Percentiles rank a stretch among this genome's conserved stretches.
Conservation (phyloP, 1,139 yeast species). For the Geotrichum citri-aurantii region DNA sequence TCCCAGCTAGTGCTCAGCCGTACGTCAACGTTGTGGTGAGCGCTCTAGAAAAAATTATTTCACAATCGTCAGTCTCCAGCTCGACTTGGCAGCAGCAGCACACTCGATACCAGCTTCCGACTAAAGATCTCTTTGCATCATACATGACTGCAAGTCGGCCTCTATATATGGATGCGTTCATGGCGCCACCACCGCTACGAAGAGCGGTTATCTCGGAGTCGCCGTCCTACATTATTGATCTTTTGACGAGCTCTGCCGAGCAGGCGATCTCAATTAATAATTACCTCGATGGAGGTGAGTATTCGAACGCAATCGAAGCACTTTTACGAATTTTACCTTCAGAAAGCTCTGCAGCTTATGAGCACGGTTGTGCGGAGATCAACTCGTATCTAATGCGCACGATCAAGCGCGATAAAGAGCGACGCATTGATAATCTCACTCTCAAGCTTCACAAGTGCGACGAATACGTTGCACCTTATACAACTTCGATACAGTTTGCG, state of each 20-base stretch:
- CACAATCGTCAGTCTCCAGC: slow-evolving; percentile 8
- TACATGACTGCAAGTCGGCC: neutral
- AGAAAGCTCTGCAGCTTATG: slow-evolving; percentile 15
- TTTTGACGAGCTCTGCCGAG: slow-evolving; percentile 24
- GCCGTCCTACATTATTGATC: slow-evolving; percentile 19
- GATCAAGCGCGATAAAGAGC: slow-evolving; percentile 23
- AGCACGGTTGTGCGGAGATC: slow-evolving; percentile 22
- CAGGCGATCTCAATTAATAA: slow-evolving; percentile 24
- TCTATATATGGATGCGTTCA: neutral
- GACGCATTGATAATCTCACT: slow-evolving; percentile 18
- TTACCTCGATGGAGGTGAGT: slow-evolving; percentile 27
- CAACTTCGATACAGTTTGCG: slow-evolving; percentile 22
- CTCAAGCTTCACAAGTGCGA: slow-evolving; percentile 24
- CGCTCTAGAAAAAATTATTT: slow-evolving; percentile 6
- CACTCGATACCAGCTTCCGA: neutral
- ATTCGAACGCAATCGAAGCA: slow-evolving; percentile 23
- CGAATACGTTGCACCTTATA: slow-evolving; percentile 24
- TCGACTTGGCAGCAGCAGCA: slow-evolving; percentile 1
- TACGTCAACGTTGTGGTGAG: slow-evolving; percentile 9
- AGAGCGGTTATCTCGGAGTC: neutral
- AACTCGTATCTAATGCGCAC: slow-evolving; percentile 24
- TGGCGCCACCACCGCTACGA: neutral
- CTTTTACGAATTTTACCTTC: neutral
- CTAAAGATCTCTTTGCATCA: neutral
- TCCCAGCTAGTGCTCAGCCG: slow-evolving; percentile 6